Conservation (phyloP, 805 yeast genomes). For the Starmerella lactis-condensi region DNA sequence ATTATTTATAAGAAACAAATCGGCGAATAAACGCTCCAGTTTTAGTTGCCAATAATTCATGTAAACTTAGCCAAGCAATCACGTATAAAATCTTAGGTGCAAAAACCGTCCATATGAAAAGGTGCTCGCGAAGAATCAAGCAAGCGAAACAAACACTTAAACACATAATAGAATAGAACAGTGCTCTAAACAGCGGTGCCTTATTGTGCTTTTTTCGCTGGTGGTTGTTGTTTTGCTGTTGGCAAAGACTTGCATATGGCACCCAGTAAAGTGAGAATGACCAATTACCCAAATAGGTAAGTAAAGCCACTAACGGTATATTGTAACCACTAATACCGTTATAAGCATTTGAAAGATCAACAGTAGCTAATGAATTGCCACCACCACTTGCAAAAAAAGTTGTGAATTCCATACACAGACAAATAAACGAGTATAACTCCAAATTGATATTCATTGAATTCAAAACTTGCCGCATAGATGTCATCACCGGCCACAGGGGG, state of each 20-base stretch:
- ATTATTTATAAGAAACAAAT: constrained; percentile 43
- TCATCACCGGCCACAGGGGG: constrained; percentile 2
- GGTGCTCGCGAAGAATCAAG: constrained; percentile 54
- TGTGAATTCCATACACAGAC: constrained; percentile 47
- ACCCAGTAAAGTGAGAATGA: constrained; percentile 75
- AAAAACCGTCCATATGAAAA: constrained; percentile 95
- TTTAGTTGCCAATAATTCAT: constrained; percentile 16
- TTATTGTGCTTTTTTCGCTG: no score
- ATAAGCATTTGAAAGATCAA: constrained; percentile 80
- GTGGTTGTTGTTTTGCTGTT: no score
- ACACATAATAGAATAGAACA: constrained; percentile 11
- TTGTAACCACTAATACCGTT: constrained; percentile 66
- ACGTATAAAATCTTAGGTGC: constrained; percentile 78
- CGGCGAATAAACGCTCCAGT: background rate
- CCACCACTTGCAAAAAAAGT: constrained; percentile 77
- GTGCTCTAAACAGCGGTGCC: no score
- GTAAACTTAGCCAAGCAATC: constrained; percentile 42
- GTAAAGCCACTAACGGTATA: constrained; percentile 48
- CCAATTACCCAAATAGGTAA: constrained; percentile 74
- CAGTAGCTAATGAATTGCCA: constrained; percentile 79
- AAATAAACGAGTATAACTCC: constrained; percentile 16
- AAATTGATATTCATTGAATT: background rate
- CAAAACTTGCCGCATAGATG: background rate
- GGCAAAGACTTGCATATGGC: no score
- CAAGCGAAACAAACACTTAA: constrained; percentile 34